Percentiles rank a stretch among this genome's conserved stretches.
Evolutionary conservation across 208 protist species (phyloP).

Genomic region (Trypanosoma rangeli): DNA sequence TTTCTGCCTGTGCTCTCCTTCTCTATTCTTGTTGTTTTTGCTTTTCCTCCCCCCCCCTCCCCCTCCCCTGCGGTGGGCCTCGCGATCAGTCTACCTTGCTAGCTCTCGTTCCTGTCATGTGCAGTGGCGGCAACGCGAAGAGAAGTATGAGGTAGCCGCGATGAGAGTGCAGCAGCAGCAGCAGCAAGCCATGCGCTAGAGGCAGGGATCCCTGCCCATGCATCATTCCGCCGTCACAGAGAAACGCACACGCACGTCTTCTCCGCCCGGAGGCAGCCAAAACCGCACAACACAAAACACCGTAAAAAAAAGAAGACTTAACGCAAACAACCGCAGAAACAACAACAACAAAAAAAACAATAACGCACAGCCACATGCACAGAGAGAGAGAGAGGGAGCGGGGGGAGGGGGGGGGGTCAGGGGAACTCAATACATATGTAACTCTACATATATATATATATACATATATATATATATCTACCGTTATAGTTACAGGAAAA

Average conservation of each 20-base stretch:
- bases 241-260: background rate
- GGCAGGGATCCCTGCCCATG: background rate
- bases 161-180: conserved; percentile 8
- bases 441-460: background rate
- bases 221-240: no score
- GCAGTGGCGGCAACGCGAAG: background rate
- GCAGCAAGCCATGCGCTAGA: background rate
- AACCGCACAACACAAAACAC: no score
- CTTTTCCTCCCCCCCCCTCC: background rate
- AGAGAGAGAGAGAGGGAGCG: no score
- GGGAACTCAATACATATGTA: no score
- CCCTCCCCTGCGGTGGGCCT: background rate
- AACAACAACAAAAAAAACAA: background rate
- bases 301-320: no score
- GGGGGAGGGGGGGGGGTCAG: no score
- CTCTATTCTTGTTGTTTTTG: background rate
- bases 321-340: background rate
- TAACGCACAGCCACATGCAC: background rate
- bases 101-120: background rate
- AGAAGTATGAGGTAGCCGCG: background rate
- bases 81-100: background rate
- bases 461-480: conserved; percentile 7
- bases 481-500: background rate
- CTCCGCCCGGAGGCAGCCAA: background rate
- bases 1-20: conserved; percentile 18